These are phyloP conservation scores for Passiflora organensis DNA, from an alignment of 345 rosid species.

Conservation along the genomic window DNA sequence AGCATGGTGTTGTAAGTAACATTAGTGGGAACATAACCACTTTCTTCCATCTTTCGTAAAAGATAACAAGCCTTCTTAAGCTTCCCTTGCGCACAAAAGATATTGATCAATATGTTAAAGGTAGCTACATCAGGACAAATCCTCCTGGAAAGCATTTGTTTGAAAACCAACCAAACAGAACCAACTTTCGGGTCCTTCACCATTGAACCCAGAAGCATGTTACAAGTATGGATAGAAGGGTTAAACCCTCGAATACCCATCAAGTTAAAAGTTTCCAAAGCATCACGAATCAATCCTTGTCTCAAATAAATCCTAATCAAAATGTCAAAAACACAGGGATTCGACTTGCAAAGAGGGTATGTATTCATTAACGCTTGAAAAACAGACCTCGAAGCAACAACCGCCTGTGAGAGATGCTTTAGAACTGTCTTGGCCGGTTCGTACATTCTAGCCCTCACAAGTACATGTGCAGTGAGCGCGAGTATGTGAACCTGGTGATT, in stretches of 20 bases:
- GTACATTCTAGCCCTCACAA: constrained; percentile 82
- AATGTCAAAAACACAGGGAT: constrained; percentile 80
- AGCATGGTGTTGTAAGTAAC: constrained; percentile 77
- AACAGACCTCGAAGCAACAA: constrained; percentile 40
- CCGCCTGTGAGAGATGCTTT: constrained; percentile 46
- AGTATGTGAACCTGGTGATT: constrained; percentile 50
- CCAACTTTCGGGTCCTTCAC: constrained; percentile 41
- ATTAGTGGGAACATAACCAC: constrained; percentile 62
- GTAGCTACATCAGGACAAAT: constrained; percentile 77
- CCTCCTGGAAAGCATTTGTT: constrained; percentile 59
- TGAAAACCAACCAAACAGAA: constrained; percentile 61
- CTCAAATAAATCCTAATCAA: constrained; percentile 62
- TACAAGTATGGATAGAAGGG: constrained; percentile 69
- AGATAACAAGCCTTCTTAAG: constrained; percentile 59
- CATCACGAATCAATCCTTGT: constrained; percentile 51
- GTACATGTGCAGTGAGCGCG: constrained; percentile 61
- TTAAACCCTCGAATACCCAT: constrained; percentile 62
- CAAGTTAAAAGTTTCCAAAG: constrained; percentile 53
- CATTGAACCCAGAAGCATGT: constrained; percentile 52
- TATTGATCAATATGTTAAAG: constrained; percentile 75
- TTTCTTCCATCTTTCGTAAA: constrained; percentile 72
- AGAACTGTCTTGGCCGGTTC: constrained; percentile 52
- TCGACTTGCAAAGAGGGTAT: constrained; percentile 75
- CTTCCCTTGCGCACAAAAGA: constrained; percentile 61
- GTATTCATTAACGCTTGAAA: constrained; percentile 67